Base-by-base conservation (phyloP, 2,329 filamentous ascomycete species). In the Colletotrichum acutatum region DNA sequence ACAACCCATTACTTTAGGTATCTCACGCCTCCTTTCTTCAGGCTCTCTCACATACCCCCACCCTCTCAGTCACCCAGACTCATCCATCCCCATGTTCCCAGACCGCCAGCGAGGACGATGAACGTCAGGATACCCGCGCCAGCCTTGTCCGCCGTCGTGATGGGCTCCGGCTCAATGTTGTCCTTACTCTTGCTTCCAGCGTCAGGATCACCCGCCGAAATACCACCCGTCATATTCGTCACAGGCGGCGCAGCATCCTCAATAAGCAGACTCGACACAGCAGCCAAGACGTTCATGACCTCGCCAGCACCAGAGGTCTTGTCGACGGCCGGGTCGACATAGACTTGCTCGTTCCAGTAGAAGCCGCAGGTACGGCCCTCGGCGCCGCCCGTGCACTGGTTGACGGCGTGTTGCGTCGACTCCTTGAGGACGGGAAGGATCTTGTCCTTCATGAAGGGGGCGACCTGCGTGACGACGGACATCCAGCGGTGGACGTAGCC, bases 401-500 rank as follows among this genome's bases (percentile, higher is more conserved):
- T 85, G 1, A 90, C 88, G 0, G 91, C 93, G 0, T 88, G 91
- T 67, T 84, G 71, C 6, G 92, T 85, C 1, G 91, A 92, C 0
- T 83, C 86, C 68, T 84, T 83, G 7, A 95, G 84, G 37, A 90
- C 86, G 0, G 90, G 87, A 69, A 89, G 82, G 75, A 95, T 90
- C 19, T 79, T 83, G 1, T 86, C 81, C 53, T 82, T 81, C 0
- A 89, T 90, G 58, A 86, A 87, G 0, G 93, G 92, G 0, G 90
- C 91, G n/a, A 94, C 69, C 75, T 92, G 86, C 2, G 89, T 87
- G 1, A 89, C 86, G 26, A 88, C 85, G 4, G 89, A 86, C 76
- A 94, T 84, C 90, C 91, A 93, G 53, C 91, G 88, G 76, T 90
- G 87, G 22, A 94, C 84, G 71, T 92, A 91, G 52, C 92, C 92